Conservation (phyloP, 163 green algal genomes). For the Coccomyxa subellipsoidea region DNA sequence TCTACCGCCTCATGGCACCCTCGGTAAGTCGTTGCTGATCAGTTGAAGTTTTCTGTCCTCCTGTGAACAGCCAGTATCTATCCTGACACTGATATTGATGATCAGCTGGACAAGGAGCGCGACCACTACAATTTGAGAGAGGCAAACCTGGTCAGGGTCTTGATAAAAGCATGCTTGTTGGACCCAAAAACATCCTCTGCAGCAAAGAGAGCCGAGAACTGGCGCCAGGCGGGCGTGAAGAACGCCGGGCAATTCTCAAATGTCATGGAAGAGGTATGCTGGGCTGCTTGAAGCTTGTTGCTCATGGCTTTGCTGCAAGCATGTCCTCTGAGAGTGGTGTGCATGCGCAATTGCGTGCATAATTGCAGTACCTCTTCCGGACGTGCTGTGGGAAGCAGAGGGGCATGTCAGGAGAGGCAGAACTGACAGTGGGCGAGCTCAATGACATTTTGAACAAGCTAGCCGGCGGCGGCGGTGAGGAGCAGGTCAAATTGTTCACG, state of each 20-base stretch:
- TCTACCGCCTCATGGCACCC: neutral
- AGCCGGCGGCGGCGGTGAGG: conserved; percentile 10
- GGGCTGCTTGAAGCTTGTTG: neutral
- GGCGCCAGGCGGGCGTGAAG: conserved; percentile 14
- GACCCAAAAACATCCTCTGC: conserved; percentile 12
- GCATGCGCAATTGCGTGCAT: neutral
- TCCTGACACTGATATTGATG: too few relatives aligned
- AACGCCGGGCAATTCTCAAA: conserved; percentile 42
- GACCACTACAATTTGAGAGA: conserved; percentile 43
- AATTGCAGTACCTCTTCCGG: neutral
- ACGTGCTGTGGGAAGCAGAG: neutral
- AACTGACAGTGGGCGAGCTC: conserved; percentile 32
- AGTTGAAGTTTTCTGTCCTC: too few relatives aligned
- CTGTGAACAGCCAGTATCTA: too few relatives aligned
- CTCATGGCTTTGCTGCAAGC: neutral
- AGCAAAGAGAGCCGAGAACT: conserved; percentile 10
- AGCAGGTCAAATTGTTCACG: conserved; percentile 16
- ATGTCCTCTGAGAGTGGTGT: neutral
- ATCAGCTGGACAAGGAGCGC: conserved; percentile 30
- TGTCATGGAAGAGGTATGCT: conserved; percentile 37
- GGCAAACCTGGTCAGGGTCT: conserved; percentile 18
- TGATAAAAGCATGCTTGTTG: conserved; percentile 16
- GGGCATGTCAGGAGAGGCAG: neutral
- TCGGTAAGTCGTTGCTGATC: neutral
- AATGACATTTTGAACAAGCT: conserved; percentile 60